Base-by-base conservation (phyloP, 805 yeast species). In the Cyberlindnera americana region DNA sequence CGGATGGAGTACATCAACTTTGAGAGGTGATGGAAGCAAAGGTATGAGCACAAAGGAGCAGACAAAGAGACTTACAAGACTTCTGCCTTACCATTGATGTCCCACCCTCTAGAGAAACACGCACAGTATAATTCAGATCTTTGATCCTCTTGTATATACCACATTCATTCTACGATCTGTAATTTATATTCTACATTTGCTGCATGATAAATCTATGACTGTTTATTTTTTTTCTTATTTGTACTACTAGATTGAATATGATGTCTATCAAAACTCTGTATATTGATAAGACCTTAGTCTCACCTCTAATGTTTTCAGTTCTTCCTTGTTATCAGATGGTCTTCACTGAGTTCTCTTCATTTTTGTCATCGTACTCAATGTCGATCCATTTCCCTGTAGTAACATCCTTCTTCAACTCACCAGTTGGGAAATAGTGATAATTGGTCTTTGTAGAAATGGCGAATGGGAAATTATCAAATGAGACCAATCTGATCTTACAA, bases 391-490 rank as follows among this genome's bases (percentile, higher is more conserved):
- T 70, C 10, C 71, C 71, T 6, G 67, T 61, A 6, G 60, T 65
- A 3, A 49, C 49, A 37, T 73, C 69, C 52, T 74, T 77, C 49
- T 68, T 72, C 44, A 81, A 56, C 56, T 80, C 84, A 10, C 73
- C 70, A 3, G 89, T 83, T 32, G 88, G 87, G 68, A 87, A 89
- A 57, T 89, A 89, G 56, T 89, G 96, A 56, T 86, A 84, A 60
- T 86, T 87, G 1, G 95, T 86, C 64, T 87, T 86, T 50, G 89
- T 62, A 1, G 95, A 82, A 34, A 83, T 79, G 1, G 96, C 96
- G 52, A 81, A 76, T 16, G 96, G 95, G 18, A 87, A 80, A 46
- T 83, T 83, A 52, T 90, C 96, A 61, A 83, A 88, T 1, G 95
- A 78, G 32, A 88, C 90, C 27, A 85, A 65, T 47, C 95, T 76